These are phyloP conservation scores for Termitomyces sp. DNA, from an alignment of 768 basidiomycete genomes.

Conservation along the genomic window DNA sequence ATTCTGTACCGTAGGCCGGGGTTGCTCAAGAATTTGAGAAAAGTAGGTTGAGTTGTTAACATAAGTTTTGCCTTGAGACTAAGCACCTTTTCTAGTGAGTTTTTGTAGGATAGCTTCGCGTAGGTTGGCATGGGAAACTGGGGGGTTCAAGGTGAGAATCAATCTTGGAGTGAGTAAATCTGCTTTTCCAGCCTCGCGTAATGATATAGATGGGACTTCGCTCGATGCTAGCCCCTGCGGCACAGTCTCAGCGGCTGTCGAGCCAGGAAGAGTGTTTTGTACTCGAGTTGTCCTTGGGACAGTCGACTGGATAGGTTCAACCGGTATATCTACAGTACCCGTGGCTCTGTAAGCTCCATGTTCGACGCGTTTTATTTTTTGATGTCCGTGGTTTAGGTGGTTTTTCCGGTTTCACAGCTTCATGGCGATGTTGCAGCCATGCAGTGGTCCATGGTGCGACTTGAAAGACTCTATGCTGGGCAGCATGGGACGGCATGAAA, in stretches of 20 bases:
- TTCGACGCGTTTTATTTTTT: background rate
- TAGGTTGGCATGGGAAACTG: background rate
- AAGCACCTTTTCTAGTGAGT: too few species aligned
- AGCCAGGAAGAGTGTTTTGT: background rate
- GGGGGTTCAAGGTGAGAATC: too few species aligned
- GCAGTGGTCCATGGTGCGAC: conserved; percentile 18
- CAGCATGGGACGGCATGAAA: conserved; percentile 61
- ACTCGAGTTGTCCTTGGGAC: background rate
- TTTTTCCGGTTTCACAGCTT: conserved; percentile 1
- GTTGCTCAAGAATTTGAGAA: background rate
- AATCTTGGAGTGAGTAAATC: too few species aligned
- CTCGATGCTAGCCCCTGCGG: background rate
- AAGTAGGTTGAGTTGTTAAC: background rate
- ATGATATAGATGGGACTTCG: too few species aligned
- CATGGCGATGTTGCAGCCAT: conserved; percentile 6
- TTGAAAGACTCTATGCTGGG: conserved; percentile 47
- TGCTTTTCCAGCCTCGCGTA: too few species aligned
- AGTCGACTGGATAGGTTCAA: background rate
- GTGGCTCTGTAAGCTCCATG: background rate
- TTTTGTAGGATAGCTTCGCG: background rate
- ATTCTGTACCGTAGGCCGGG: background rate
- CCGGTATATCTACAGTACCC: background rate
- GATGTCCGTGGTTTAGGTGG: background rate
- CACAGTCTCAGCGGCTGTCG: background rate
- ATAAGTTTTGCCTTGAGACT: background rate